Evolutionary conservation across 805 yeast genomes (phyloP), one percentile per base, ranked within the genome.

Genomic region (Saccharomyces mikatae): DNA sequence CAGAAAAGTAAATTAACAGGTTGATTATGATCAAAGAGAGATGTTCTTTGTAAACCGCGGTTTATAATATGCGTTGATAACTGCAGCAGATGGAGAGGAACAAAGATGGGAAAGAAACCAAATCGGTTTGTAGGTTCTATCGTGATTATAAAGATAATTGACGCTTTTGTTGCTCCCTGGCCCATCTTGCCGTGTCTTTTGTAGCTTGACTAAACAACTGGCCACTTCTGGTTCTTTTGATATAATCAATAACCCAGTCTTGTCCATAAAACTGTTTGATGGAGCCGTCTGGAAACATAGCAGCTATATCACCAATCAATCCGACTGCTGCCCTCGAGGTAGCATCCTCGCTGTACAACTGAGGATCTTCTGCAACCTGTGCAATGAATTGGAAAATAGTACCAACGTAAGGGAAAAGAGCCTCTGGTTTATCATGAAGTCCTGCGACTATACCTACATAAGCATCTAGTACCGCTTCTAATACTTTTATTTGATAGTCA

Each of bases 361-460:
- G 77, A 41, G 80, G 75, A 64, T 89, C 92, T 41, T 70, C 73
- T 56, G 83, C 78, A 48, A 89, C 76, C 46, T 73, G 69, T 59
- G 81, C 74, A 62, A 94, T 71, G 65, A 91, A 86, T 54, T 76
- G 80, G 72, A 90, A 84, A 48, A 92, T 83, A 49, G 84, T 80
- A 36, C 81, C 80, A 50, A 87, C 80, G 69, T 80, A 88, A 47
- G 84, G 86, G 59, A 69, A 76, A 48, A 94, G 70, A 41, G 81
- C 78, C 44, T 80, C 80, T 17, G 96, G 89, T 21, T 76, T 71
- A 53, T 80, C 85, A 56, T 81, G 83, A 63, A 89, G 71, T n/a
- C 98, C 97, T 50, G 95, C 90, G 55, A 92, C 89, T 50, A 94
- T 84, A 58, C 99, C 99, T 36, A 91, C 96, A 68, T 89, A 94